A percentile compares a stretch with the other conserved stretches of the same genome.
Conservation (phyloP, 140 eudicot genomes). For the Senecio squalidus region DNA sequence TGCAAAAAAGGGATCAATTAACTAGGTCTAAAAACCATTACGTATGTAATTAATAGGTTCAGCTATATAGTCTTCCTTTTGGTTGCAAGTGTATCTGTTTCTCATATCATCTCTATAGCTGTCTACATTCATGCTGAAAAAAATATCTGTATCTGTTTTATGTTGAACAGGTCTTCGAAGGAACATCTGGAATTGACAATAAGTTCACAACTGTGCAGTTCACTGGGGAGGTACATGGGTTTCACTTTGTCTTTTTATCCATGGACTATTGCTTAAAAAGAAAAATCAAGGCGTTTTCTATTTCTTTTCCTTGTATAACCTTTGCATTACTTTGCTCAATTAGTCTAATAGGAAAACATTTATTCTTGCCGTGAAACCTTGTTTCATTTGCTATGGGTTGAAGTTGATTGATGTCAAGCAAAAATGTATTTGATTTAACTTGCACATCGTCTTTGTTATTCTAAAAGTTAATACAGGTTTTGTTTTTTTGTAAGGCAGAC, state of each 20-base stretch:
- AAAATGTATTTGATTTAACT: background rate
- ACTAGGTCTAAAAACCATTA: too few relatives aligned
- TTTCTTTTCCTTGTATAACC: constrained; percentile 3
- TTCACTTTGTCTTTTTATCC: background rate
- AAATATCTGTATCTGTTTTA: background rate
- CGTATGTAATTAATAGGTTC: too few relatives aligned
- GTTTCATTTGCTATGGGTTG: background rate
- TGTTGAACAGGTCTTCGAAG: constrained; percentile 80
- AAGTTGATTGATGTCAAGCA: background rate
- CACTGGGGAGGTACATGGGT: constrained; percentile 77
- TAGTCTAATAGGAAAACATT: background rate
- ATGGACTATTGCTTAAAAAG: background rate
- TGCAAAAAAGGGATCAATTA: too few relatives aligned
- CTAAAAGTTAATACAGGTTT: background rate
- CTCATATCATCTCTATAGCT: background rate
- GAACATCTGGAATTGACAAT: constrained; percentile 97
- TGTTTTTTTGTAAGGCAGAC: background rate
- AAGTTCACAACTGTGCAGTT: constrained; percentile 94
- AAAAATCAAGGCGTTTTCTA: background rate
- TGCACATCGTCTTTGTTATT: background rate
- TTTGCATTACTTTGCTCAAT: constrained; percentile 4
- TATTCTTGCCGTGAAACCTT: background rate
- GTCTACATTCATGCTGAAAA: background rate
- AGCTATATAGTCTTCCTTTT: background rate
- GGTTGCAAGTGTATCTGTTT: background rate